A percentile compares a stretch with the other conserved stretches of the same genome.
Conservation (phyloP, 257 asterid species). For the Schizonepeta tenuifolia region DNA sequence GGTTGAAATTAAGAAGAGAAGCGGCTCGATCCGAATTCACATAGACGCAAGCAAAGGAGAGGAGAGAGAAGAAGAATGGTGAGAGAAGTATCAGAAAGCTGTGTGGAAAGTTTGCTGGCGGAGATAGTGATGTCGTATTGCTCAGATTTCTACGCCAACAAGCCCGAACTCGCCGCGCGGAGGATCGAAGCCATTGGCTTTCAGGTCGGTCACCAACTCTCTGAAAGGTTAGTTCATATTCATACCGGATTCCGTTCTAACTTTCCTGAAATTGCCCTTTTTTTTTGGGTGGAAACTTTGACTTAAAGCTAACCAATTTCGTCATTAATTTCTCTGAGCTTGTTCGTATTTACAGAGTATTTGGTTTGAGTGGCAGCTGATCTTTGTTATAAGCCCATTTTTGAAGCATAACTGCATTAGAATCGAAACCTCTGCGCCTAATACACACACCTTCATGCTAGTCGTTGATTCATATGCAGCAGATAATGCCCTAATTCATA, state of each 20-base stretch:
- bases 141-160: slow-evolving; percentile 78
- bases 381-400: neutral
- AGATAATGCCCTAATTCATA: neutral
- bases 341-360: neutral
- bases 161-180: slow-evolving; percentile 95
- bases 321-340: slow-evolving; percentile 4
- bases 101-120: slow-evolving; percentile 86
- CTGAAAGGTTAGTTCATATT: slow-evolving; percentile 61
- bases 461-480: neutral
- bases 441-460: neutral
- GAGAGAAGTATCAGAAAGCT: slow-evolving; percentile 89
- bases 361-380: neutral
- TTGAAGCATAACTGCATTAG: neutral
- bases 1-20: too few relatives aligned
- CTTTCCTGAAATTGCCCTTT: neutral
- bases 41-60: slow-evolving; percentile 4
- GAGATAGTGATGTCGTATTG: slow-evolving; percentile 83
- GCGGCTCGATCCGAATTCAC: neutral
- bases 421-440: neutral
- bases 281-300: too few relatives aligned
- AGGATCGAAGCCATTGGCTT: slow-evolving; percentile 96
- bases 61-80: slow-evolving; percentile 40
- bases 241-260: neutral
- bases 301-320: neutral
- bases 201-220: slow-evolving; percentile 93